A percentile compares a stretch with the other conserved stretches of the same genome.
Evolutionary conservation across 2,329 filamentous ascomycete species (phyloP).

Genomic region (Rhinocladiella similis): DNA sequence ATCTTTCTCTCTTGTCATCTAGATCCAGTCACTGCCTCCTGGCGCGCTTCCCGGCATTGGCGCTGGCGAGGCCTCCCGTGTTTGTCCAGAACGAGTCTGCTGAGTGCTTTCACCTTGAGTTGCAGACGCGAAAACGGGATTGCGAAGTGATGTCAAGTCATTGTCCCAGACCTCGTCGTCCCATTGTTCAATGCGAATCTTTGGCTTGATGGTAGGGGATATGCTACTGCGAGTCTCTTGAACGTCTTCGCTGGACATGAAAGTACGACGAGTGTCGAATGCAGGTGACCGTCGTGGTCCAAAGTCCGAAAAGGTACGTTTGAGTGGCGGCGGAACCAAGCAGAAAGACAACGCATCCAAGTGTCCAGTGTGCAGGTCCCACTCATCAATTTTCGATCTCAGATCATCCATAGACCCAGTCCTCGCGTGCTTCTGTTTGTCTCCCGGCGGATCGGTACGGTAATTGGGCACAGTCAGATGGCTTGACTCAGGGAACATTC

Average conservation of each 20-base stretch:
- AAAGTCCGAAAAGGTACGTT: constrained; percentile 19
- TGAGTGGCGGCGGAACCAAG: neutral
- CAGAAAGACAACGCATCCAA: constrained; percentile 2
- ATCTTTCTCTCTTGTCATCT: too few species aligned
- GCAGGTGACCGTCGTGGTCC: constrained; percentile 2
- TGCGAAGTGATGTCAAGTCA: neutral
- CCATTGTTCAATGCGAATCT: neutral
- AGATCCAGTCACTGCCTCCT: too few species aligned
- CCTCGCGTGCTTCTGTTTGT: neutral
- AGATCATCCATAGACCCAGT: constrained; percentile 12
- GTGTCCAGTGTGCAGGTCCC: constrained; percentile 18
- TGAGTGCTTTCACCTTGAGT: neutral
- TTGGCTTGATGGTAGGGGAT: neutral
- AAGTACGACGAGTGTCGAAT: neutral
- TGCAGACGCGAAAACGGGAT: neutral
- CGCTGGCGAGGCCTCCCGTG: too few species aligned
- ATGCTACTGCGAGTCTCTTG: neutral
- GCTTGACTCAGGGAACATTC: neutral
- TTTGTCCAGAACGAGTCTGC: too few species aligned
- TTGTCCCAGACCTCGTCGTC: neutral
- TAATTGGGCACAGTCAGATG: neutral
- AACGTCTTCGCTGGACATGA: neutral
- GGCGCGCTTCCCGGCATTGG: too few species aligned
- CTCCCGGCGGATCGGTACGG: neutral
- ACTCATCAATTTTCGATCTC: constrained; percentile 23